Percentiles rank a stretch among this genome's conserved stretches.
Conservation (phyloP, 306 rosid genomes). For the Casuarina equisetifolia region DNA sequence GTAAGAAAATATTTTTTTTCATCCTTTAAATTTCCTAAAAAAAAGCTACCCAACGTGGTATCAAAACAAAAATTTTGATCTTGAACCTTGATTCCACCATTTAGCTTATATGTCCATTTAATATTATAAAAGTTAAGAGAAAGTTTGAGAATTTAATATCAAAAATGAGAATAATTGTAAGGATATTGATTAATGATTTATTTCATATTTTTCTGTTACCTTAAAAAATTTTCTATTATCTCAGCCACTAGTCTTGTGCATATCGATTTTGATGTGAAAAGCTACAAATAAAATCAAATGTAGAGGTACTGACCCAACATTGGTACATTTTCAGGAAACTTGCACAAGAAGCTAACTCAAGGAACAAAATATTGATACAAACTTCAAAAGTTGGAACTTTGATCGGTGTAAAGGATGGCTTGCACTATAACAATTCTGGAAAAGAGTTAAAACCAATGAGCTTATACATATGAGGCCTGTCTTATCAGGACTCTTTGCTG, state of each 20-base stretch:
- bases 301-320: neutral
- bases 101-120: too few relatives aligned
- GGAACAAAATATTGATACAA: neutral
- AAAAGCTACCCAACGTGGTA: too few relatives aligned
- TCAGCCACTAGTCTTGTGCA: neutral
- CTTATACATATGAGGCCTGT: neutral
- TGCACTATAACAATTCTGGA: slow-evolving; percentile 1
- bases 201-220: too few relatives aligned
- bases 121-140: too few relatives aligned
- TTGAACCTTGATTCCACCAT: too few relatives aligned
- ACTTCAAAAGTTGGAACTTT: neutral
- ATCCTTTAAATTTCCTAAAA: too few relatives aligned
- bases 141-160: too few relatives aligned
- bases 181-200: too few relatives aligned
- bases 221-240: too few relatives aligned
- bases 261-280: neutral
- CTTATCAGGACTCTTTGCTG: neutral
- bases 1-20: too few relatives aligned
- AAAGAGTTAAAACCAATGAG: neutral
- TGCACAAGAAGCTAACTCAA: neutral
- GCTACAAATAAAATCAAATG: neutral
- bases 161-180: too few relatives aligned
- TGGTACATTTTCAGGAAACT: neutral
- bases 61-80: too few relatives aligned
- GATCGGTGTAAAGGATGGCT: neutral